Conservation (phyloP, 2,329 filamentous ascomycete species). For the Plectosphaerella cucumerina region DNA sequence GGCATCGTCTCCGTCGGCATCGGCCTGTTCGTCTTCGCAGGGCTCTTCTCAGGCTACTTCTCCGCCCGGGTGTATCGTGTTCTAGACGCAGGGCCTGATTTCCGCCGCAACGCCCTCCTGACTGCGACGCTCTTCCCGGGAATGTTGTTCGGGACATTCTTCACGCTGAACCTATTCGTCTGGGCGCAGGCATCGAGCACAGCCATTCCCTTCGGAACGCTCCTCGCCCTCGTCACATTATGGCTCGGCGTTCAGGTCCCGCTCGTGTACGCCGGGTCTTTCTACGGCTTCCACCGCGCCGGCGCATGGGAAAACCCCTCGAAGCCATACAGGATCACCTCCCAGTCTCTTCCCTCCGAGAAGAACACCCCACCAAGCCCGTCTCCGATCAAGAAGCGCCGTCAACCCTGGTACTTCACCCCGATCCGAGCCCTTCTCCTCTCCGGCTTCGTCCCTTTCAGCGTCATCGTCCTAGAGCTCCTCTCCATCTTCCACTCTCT, state of each 20-base stretch:
- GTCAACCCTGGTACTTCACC: slow-evolving; percentile 70
- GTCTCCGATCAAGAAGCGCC: slow-evolving; percentile 3
- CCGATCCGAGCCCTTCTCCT: slow-evolving; percentile 61
- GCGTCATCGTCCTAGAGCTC: slow-evolving; percentile 83
- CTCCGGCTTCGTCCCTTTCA: slow-evolving; percentile 77
- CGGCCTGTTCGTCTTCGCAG: slow-evolving; percentile 78
- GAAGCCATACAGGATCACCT: slow-evolving; percentile 46
- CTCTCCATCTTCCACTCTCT: slow-evolving; percentile 83
- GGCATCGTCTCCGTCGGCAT: slow-evolving; percentile 83
- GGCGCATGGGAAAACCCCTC: slow-evolving; percentile 77
- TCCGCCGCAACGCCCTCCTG: slow-evolving; percentile 70
- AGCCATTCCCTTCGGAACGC: slow-evolving; percentile 76
- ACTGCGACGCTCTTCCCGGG: slow-evolving; percentile 79
- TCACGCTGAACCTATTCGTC: slow-evolving; percentile 82
- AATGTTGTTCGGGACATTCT: slow-evolving; percentile 67
- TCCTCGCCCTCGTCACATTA: slow-evolving; percentile 67
- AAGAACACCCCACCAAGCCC: slow-evolving; percentile 69
- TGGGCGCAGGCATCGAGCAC: slow-evolving; percentile 89
- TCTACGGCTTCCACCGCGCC: slow-evolving; percentile 66
- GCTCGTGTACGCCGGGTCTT: slow-evolving; percentile 75
- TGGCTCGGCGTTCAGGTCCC: slow-evolving; percentile 87
- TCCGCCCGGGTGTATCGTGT: slow-evolving; percentile 80
- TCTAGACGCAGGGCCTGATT: slow-evolving; percentile 66
- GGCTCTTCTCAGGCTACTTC: slow-evolving; percentile 83
- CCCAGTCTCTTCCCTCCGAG: neutral